Percentiles rank a stretch among this genome's conserved stretches.
Conservation (phyloP, 129 eudicot species). For the Flaveria bidentis region DNA sequence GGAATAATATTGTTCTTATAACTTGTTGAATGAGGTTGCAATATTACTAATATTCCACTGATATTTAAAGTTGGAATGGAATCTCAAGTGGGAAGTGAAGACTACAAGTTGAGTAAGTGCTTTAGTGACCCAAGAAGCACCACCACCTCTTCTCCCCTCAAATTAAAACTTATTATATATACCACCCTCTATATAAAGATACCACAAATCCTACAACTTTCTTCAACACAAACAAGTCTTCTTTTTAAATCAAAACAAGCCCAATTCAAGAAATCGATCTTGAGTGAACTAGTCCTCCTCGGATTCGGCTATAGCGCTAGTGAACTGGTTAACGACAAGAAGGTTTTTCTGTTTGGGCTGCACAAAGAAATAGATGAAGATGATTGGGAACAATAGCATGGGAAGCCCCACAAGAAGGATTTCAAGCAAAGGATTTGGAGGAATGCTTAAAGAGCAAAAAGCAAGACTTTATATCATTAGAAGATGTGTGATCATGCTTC, state of each 20-base stretch:
- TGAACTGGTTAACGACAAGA: not conserved
- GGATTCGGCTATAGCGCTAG: not conserved
- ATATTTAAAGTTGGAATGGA: slow-evolving; percentile 21
- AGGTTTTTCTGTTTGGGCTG: not conserved
- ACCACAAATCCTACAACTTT: slow-evolving; percentile 23
- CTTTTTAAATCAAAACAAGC: slow-evolving; percentile 19
- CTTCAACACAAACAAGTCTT: slow-evolving; percentile 26
- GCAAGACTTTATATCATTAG: slow-evolving; percentile 86
- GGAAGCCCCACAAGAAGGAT: slow-evolving; percentile 69
- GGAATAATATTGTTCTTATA: not conserved
- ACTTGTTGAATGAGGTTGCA: not conserved
- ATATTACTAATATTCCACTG: slow-evolving; percentile 10
- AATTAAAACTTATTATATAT: no score
- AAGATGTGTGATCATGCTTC: slow-evolving; percentile 94
- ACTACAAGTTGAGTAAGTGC: slow-evolving; percentile 34
- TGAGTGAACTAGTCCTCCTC: not conserved
- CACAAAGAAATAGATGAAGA: slow-evolving; percentile 26
- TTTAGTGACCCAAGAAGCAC: slow-evolving; percentile 39
- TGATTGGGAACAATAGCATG: slow-evolving; percentile 45
- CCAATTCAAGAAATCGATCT: slow-evolving; percentile 15
- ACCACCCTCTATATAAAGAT: slow-evolving; percentile 31
- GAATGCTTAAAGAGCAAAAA: slow-evolving; percentile 79
- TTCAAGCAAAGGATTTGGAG: slow-evolving; percentile 73
- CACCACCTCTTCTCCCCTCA: slow-evolving; percentile 10
- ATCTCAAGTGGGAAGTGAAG: slow-evolving; percentile 30